Conservation (phyloP, 176 grass and related monocot species). For the Phragmites australis region DNA sequence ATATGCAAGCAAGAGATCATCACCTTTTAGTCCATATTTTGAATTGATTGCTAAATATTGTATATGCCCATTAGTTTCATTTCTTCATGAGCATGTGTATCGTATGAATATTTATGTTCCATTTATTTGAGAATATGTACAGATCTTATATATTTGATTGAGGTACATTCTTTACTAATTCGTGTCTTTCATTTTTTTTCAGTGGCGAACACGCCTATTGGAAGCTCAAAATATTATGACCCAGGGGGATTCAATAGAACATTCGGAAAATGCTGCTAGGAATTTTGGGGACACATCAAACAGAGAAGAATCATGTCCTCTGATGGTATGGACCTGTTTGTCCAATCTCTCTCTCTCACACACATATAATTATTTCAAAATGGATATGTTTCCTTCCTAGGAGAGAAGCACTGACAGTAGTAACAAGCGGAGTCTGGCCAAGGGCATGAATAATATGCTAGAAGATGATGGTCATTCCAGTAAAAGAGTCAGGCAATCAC, state of each 20-base stretch:
- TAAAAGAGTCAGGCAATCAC: slow-evolving; percentile 65
- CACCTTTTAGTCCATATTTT: neutral
- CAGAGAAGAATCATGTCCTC: slow-evolving; percentile 43
- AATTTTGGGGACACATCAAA: slow-evolving; percentile 40
- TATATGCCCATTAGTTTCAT: neutral
- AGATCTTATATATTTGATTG: slow-evolving; percentile 1
- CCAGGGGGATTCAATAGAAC: slow-evolving; percentile 43
- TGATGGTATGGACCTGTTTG: slow-evolving; percentile 43
- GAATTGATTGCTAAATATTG: neutral
- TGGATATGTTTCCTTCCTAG: slow-evolving; percentile 43
- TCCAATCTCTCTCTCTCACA: neutral
- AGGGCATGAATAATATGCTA: slow-evolving; percentile 49
- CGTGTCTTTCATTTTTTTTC: slow-evolving; percentile 31
- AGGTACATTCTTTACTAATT: slow-evolving; percentile 27
- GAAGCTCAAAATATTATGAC: slow-evolving; percentile 69
- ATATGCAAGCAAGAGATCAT: neutral
- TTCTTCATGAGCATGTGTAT: neutral
- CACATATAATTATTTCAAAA: slow-evolving; percentile 1
- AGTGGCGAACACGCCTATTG: slow-evolving; percentile 62
- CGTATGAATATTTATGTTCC: neutral
- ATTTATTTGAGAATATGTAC: slow-evolving; percentile 6
- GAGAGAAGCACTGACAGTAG: slow-evolving; percentile 65
- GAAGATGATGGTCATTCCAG: slow-evolving; percentile 60
- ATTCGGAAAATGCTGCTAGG: slow-evolving; percentile 42
- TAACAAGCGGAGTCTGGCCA: slow-evolving; percentile 57